These are phyloP conservation scores for Podila clonocystis DNA, from an alignment of 192 early-diverging fungal species.

Conservation along the genomic window DNA sequence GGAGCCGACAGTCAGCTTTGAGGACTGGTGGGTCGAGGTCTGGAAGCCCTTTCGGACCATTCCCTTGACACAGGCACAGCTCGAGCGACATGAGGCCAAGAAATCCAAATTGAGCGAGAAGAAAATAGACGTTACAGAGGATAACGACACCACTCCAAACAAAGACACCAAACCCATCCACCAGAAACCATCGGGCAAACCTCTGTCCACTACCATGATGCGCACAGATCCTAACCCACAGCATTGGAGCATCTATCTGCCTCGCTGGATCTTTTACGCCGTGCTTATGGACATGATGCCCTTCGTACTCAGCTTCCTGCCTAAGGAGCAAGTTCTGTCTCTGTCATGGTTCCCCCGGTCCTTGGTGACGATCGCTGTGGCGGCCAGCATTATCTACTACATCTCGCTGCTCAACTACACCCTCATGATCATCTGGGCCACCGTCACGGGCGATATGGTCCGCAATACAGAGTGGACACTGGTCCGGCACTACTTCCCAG, in stretches of 20 bases:
- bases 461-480: slow-evolving; percentile 43
- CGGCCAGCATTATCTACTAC: slow-evolving; percentile 29
- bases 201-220: slow-evolving; percentile 4
- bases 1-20: slow-evolving; percentile 31
- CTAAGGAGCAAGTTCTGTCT: slow-evolving; percentile 17
- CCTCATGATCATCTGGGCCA: slow-evolving; percentile 42
- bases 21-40: slow-evolving; percentile 40
- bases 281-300: slow-evolving; percentile 18
- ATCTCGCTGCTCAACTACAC: slow-evolving; percentile 39
- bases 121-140: neutral
- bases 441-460: slow-evolving; percentile 24
- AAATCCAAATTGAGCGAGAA: neutral
- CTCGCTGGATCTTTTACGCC: slow-evolving; percentile 39
- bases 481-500: slow-evolving; percentile 40
- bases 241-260: slow-evolving; percentile 41
- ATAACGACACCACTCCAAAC: neutral
- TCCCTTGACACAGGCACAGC: slow-evolving; percentile 31
- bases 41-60: slow-evolving; percentile 48
- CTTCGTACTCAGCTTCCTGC: slow-evolving; percentile 27
- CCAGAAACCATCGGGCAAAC: slow-evolving; percentile 11
- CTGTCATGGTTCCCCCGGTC: slow-evolving; percentile 5
- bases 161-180: neutral
- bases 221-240: slow-evolving; percentile 30
- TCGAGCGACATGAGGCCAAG: slow-evolving; percentile 26
- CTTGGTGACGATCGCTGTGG: slow-evolving; percentile 8